Percentiles rank a stretch among this genome's conserved stretches.
These are phyloP conservation scores for Salix exigua DNA, from an alignment of 345 rosid genomes.

Conservation along the genomic window DNA sequence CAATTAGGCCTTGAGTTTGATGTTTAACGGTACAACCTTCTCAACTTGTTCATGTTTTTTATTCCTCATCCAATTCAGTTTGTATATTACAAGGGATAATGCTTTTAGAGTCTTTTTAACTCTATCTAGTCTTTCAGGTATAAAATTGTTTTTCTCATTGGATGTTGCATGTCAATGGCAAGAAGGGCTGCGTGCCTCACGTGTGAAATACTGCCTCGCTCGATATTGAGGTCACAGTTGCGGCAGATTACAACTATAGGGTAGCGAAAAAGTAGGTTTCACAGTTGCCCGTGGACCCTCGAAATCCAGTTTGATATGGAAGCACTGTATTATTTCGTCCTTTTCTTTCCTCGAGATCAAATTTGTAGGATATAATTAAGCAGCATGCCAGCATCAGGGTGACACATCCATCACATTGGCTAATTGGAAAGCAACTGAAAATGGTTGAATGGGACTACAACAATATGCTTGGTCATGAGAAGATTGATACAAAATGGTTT, in stretches of 20 bases:
- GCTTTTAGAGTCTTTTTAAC: not conserved
- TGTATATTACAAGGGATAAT: not conserved
- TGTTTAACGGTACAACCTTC: not conserved
- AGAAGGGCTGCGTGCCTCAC: not conserved
- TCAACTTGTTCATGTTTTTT: not conserved
- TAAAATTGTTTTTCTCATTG: not conserved
- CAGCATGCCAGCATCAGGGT: not conserved
- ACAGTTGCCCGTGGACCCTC: no score
- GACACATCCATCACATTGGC: not conserved
- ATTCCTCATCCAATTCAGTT: not conserved
- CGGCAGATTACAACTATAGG: no score
- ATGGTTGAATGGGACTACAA: not conserved
- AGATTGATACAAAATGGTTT: constrained; percentile 1
- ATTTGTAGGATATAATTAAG: not conserved
- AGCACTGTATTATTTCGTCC: no score
- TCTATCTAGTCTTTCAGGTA: not conserved
- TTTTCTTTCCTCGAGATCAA: not conserved
- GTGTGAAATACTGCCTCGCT: not conserved
- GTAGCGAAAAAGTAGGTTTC: no score
- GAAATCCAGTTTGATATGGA: no score
- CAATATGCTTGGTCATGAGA: not conserved
- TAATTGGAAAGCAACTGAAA: not conserved
- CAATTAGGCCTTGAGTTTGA: not conserved
- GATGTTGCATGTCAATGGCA: not conserved
- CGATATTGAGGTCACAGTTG: not conserved